Base-by-base conservation (phyloP, 164 flowering plant species). In the Hamamelis virginiana region DNA sequence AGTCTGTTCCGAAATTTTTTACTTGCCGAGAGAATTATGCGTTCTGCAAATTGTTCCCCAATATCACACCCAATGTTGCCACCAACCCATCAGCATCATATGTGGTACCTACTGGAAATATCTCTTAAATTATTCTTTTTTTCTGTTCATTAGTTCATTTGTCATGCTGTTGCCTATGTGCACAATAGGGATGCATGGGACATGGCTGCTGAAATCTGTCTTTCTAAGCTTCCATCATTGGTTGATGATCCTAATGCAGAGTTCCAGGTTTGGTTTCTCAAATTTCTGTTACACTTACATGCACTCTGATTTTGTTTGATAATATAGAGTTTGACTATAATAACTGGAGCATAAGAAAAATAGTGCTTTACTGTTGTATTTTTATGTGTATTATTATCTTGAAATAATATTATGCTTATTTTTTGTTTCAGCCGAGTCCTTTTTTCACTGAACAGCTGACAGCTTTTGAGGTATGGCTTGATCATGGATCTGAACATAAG, bases 111-210 rank as follows among this genome's bases (percentile, higher is more conserved):
- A 45, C 41, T 56, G 53, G 25, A 46, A 51, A 57, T 67, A 11
- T 26, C 51, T 66, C 19, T 19, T 14, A 27, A 9, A 45, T 18
- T 48, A 33, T 51, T 59, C n/a, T 3, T 59, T 9, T 43, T 68
- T 12, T 23, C 10, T 67, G 22, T 48, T 64, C 18, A 13, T 62
- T 1, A 8, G 19, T 23, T 69, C 14, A 27, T 64, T 26, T 61
- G 19, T 72, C 62, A 68, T 62, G 63, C 45, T 59, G 9, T 66
- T 12, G 45, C 52, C 47, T 33, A 12, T 62, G 14, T 26, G n/a
- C n/a, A n/a, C n/a, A 72, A 25, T 79, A 95, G 98, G 98, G 94
- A 95, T 88, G 98, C 98, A 33, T 95, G 98, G 98, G 98, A 95
- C 75, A 95, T 92, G 98, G 98, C 98, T 82, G 97, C 98, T 74